Evolutionary conservation across 495 filamentous ascomycete genomes (phyloP).

Genomic region (Xylona heveae): DNA sequence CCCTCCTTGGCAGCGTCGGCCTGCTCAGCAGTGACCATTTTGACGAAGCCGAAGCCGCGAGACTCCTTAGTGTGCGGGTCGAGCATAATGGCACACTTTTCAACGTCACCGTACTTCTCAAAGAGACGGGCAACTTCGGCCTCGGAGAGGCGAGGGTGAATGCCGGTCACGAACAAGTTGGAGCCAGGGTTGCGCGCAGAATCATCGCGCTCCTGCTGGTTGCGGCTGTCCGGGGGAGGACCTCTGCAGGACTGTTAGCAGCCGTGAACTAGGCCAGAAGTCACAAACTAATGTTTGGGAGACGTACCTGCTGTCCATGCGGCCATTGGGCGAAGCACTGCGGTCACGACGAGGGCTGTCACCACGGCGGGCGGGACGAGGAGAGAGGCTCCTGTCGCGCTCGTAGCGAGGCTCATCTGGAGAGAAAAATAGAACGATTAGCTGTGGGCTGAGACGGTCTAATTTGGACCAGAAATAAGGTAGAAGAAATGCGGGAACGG

Average conservation of each 20-base stretch:
- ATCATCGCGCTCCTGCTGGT: slow-evolving; percentile 50
- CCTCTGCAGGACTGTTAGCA: slow-evolving; percentile 12
- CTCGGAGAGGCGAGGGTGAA: slow-evolving; percentile 84
- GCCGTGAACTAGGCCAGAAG: slow-evolving; percentile 14
- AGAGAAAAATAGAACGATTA: slow-evolving; percentile 8
- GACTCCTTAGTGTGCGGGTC: slow-evolving; percentile 96
- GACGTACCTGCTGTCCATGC: slow-evolving; percentile 50
- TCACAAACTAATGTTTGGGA: slow-evolving; percentile 6
- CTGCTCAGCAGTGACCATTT: slow-evolving; percentile 85
- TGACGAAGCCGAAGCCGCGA: slow-evolving; percentile 97
- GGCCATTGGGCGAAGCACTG: slow-evolving; percentile 52
- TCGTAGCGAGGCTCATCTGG: slow-evolving; percentile 68
- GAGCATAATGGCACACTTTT: slow-evolving; percentile 99
- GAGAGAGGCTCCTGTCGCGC: slow-evolving; percentile 82
- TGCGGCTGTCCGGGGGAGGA: slow-evolving; percentile 16
- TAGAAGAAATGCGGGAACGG: slow-evolving; percentile 1
- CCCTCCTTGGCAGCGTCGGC: slow-evolving; percentile 94
- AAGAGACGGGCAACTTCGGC: slow-evolving; percentile 84
- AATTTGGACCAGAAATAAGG: background rate
- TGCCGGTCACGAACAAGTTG: slow-evolving; percentile 97
- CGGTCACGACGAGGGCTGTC: slow-evolving; percentile 48
- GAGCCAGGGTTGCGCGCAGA: slow-evolving; percentile 78
- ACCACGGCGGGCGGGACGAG: slow-evolving; percentile 49
- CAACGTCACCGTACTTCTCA: slow-evolving; percentile 94
- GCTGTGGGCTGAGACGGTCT: background rate